Conservation (phyloP, 352 stramenopile genomes). For the Phytophthora pseudosyringae region DNA sequence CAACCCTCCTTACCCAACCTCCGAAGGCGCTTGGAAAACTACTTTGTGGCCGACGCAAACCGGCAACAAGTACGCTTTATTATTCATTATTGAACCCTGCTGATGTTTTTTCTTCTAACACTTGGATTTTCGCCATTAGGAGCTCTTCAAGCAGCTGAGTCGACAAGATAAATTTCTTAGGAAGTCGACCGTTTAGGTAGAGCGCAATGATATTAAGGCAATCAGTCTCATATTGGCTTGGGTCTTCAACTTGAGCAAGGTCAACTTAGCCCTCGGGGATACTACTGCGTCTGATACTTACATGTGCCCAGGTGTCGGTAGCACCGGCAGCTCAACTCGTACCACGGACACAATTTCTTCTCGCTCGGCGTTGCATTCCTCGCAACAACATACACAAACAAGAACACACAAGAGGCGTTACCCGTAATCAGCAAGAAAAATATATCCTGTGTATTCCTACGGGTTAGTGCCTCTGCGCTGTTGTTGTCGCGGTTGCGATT, state of each 20-base stretch:
- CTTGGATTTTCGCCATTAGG: conserved; percentile 37
- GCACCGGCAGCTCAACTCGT: background rate
- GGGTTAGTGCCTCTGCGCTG: conserved; percentile 36
- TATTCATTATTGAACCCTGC: background rate
- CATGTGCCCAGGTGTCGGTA: background rate
- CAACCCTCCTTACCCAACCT: conserved; percentile 65
- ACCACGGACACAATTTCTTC: background rate
- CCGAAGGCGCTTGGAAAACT: conserved; percentile 58
- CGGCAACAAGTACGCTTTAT: conserved; percentile 50
- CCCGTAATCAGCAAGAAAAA: conserved; percentile 40
- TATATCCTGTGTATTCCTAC: conserved; percentile 46
- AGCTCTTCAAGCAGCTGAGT: conserved; percentile 56
- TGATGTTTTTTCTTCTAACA: conserved; percentile 8
- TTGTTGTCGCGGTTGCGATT: conserved; percentile 16
- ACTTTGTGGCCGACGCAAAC: conserved; percentile 49
- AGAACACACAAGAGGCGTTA: conserved; percentile 33
- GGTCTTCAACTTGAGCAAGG: conserved; percentile 2
- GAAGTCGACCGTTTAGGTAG: conserved; percentile 44
- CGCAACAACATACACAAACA: conserved; percentile 17
- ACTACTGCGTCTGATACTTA: conserved; percentile 1
- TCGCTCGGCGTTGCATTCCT: conserved; percentile 1
- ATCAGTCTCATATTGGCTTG: background rate
- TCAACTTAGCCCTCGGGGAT: conserved; percentile 6
- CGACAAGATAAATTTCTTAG: conserved; percentile 61
- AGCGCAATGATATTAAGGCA: background rate